Base-by-base conservation (phyloP, 2,329 filamentous ascomycete genomes). In the Penicillium sclerotiorum region DNA sequence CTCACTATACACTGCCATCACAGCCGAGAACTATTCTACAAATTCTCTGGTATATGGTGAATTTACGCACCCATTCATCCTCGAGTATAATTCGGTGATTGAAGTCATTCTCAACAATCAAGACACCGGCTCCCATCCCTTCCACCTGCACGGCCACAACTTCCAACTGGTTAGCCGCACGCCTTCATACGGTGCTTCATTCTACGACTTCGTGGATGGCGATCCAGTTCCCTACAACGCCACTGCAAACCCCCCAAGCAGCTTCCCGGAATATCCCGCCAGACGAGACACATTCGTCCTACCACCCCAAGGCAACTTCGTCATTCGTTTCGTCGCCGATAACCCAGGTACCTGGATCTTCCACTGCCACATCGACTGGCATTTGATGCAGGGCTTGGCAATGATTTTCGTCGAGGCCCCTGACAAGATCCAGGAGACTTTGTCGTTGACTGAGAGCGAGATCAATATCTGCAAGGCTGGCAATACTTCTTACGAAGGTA, bases 161-260 rank as follows among this genome's bases (percentile, higher is more conserved):
- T 91, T 92, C 75, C 88, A 89, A 61, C 76, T 86, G 4, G 66
- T 90, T 28, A 76, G 80, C 55, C 83, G 87, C 21, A 82, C 80
- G 1, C 61, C 64, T 0, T 72, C 68, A 0, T 83, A 85, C 25
- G 77, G 85, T 0, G 79, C 73, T 0, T 83, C 85, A 5, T 73
- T 76, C 1, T 86, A 83, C 56, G 75, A 78, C 47, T 63, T 70
- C 3, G 61, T 61, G 3, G 72, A 47, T 7, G 45, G 45, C 12
- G 45, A 42, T 28, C 45, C 45, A 13, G 45, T 47, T 21, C 15
- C 45, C 25, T 47, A 47, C 22, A 39, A 47, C n/a, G 13, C 45
- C n/a, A 41, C 45, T 22, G 40, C 20, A 13, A 38, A 38, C 36
- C 36, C 36, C 28, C 28, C 39, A 11, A 32, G 30, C 5, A 25